phyloP scores from a whole-genome alignment of 768 basidiomycete genomes.

The Tylopilus rubrobrunneus region DNA sequence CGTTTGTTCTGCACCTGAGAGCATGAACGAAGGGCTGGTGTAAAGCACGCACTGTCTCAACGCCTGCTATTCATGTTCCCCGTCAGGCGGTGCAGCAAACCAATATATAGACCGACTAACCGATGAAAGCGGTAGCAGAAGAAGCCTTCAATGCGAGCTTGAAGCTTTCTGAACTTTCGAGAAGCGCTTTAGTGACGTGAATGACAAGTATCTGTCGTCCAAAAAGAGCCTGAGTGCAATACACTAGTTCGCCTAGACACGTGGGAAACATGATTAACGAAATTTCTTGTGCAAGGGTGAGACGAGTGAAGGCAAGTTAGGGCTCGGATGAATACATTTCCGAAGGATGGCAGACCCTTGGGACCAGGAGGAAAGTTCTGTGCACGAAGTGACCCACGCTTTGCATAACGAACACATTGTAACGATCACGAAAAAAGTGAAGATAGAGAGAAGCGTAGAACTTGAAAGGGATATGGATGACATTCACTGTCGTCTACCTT shows the following conservation, averaged over 20 bases:
- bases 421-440: background rate
- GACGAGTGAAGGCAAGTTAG: slow-evolving; percentile 33
- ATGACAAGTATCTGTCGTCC: slow-evolving; percentile 33
- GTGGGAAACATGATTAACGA: background rate
- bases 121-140: slow-evolving; percentile 32
- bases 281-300: background rate
- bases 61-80: slow-evolving; percentile 18
- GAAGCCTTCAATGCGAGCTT: slow-evolving; percentile 28
- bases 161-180: slow-evolving; percentile 18
- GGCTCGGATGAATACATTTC: slow-evolving; percentile 23
- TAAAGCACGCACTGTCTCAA: slow-evolving; percentile 25
- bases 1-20: slow-evolving; percentile 20
- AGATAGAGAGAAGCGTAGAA: slow-evolving; percentile 3
- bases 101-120: slow-evolving; percentile 11
- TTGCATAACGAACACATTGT: slow-evolving; percentile 6
- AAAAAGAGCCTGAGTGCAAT: slow-evolving; percentile 24
- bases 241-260: slow-evolving; percentile 29
- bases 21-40: background rate
- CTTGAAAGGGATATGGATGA: background rate
- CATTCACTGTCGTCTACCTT: background rate
- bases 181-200: slow-evolving; percentile 25
- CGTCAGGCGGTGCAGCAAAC: slow-evolving; percentile 3
- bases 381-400: slow-evolving; percentile 3
- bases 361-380: slow-evolving; percentile 28
- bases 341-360: slow-evolving; percentile 29